Evolutionary conservation across 805 yeast genomes (phyloP).

Genomic region (Hermanozyma aechmeae): DNA sequence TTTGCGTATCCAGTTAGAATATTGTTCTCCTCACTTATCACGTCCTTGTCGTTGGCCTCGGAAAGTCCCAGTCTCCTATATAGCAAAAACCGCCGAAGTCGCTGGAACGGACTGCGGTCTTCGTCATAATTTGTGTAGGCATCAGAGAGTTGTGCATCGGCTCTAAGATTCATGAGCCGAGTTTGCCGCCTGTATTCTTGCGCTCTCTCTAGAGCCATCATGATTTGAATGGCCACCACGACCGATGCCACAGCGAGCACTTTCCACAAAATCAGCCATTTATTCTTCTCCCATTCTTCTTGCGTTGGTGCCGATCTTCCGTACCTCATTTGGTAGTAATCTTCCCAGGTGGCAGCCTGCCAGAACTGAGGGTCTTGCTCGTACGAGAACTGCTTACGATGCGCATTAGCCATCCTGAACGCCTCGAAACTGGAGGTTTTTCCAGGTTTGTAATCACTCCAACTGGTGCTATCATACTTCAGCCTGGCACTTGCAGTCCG

Average conservation of each 20-base stretch:
- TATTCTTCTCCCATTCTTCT: conserved; percentile 32
- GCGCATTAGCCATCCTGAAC: conserved; percentile 28
- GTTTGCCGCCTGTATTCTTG: conserved; percentile 20
- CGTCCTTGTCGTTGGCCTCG: conserved; percentile 10
- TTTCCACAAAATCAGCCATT: conserved; percentile 33
- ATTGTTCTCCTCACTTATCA: conserved; percentile 16
- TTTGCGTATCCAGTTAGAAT: conserved; percentile 25
- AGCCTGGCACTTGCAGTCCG: conserved; percentile 30
- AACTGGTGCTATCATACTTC: conserved; percentile 16
- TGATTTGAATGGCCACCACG: conserved; percentile 31
- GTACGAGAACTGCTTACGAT: conserved; percentile 22
- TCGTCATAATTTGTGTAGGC: conserved; percentile 20
- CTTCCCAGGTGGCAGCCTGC: conserved; percentile 62
- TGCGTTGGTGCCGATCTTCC: conserved; percentile 29
- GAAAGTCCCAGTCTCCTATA: conserved; percentile 20
- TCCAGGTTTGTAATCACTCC: conserved; percentile 15
- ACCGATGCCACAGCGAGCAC: conserved; percentile 28
- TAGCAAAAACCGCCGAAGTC: conserved; percentile 24
- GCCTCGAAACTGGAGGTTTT: conserved; percentile 21
- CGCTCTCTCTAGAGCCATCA: conserved; percentile 27
- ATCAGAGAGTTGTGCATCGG: conserved; percentile 19
- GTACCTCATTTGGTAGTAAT: conserved; percentile 37
- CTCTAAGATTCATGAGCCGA: conserved; percentile 15
- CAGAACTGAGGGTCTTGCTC: conserved; percentile 38
- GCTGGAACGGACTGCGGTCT: conserved; percentile 16